Percentiles rank a stretch among this genome's conserved stretches.
phyloP scores from a whole-genome alignment of 495 filamentous ascomycete genomes.

The Tuber borchii region DNA sequence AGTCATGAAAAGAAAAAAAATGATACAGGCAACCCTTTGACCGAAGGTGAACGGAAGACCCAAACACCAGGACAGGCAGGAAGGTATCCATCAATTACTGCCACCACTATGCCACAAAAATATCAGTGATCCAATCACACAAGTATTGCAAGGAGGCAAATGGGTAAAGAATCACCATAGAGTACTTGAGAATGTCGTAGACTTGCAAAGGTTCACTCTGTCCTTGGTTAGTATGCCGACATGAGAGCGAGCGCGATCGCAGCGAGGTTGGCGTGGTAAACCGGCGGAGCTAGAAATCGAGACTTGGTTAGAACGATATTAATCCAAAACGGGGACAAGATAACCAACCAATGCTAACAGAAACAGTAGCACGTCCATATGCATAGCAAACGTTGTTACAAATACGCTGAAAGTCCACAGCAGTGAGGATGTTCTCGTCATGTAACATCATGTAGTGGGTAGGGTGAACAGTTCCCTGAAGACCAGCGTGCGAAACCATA shows the following conservation, averaged over 20 bases:
- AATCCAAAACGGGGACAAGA: neutral
- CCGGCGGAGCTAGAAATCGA: constrained; percentile 56
- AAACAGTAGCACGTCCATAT: constrained; percentile 81
- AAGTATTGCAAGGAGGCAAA: neutral
- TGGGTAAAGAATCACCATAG: constrained; percentile 11
- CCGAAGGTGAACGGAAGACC: neutral
- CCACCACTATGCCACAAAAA: constrained; percentile 22
- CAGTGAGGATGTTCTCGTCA: constrained; percentile 60
- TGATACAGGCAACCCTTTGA: neutral
- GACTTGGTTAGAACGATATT: constrained; percentile 22
- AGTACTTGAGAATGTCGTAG: constrained; percentile 20
- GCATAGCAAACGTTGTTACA: constrained; percentile 88
- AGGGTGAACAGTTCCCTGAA: constrained; percentile 76
- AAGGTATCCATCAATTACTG: constrained; percentile 5
- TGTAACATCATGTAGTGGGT: constrained; percentile 68
- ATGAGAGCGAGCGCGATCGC: constrained; percentile 55
- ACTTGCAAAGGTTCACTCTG: constrained; percentile 15
- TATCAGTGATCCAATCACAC: neutral
- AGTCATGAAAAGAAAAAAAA: neutral
- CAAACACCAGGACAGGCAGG: too few species aligned
- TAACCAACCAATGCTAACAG: constrained; percentile 67
- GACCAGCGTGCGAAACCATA: constrained; percentile 68
- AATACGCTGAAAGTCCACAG: constrained; percentile 66
- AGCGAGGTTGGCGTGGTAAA: constrained; percentile 92
- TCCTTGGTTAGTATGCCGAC: constrained; percentile 1